Base-by-base conservation (phyloP, 2,329 filamentous ascomycete genomes). In the Zymoseptoria pseudotritici region DNA sequence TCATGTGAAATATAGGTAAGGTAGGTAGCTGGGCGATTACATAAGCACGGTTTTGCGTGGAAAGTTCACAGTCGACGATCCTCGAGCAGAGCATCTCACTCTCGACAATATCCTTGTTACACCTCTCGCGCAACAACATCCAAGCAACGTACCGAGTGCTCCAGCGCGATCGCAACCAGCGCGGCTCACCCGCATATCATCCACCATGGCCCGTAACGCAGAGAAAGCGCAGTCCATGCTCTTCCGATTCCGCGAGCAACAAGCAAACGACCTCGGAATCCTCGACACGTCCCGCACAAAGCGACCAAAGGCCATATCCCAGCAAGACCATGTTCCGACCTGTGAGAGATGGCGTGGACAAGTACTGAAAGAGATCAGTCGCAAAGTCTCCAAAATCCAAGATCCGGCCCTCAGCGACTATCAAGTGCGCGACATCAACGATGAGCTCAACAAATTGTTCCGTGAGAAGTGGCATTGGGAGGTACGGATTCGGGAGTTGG, bases 211-310 rank as follows among this genome's bases (percentile, higher is more conserved):
- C 72, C 93, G 93, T 73, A 97, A 97, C 77, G 93, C 90, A 53
- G 93, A 97, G 83, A 99, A 97, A 77, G 93, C 94, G 71, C 94
- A 99, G 81, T 97, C 92, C 54, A 99, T 99, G 93, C 93, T 99
- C 76, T 99, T 97, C 81, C 93, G 94, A 82, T 99, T 99, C 82
- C 91, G 94, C 75, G 94, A 96, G 72, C 90, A 93, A 70, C 94
- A 97, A 84, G 93, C 93, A 66, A 91, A 91, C 65, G 92, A 97
- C 78, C 84, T 97, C 54, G 93, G 93, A 72, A 97, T 97, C 76
- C 90, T 99, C 77, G 93, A 97, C 80, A 89, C 89, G 26, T 89
- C 91, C 61, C 90, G 92, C 63, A 88, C 91, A 8, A 90, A 92
- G 10, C 91, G 94, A 2, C 94, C 94, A 56, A 95, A 93, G 76